Base-by-base conservation (phyloP, 345 rosid genomes). In the Salix viminalis region DNA sequence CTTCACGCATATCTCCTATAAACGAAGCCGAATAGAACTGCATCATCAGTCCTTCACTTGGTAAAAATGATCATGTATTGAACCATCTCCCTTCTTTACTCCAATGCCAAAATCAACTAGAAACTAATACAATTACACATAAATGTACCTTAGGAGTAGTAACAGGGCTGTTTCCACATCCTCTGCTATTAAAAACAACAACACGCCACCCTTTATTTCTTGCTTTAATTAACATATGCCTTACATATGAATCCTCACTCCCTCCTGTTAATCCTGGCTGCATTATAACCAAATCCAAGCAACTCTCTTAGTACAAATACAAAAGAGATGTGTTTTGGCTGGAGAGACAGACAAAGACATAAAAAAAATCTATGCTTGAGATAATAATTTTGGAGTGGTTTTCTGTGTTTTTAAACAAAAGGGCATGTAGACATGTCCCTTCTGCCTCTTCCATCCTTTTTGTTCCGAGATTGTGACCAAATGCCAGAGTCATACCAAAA, bases 11-110 rank as follows among this genome's bases (percentile, higher is more conserved):
- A 71, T 95, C 97, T 84, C 97, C 97, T 71, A 92, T 79, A 87
- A 90, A 95, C 54, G 99, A 95, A 87, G 96, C 97, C 74, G 97
- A 95, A 88, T 93, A 95, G 90, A 95, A 91, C 97, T 91, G 93
- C 93, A 85, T 34, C 34, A 71, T 76, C 73, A 82, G 77, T 73
- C 58, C 21, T 44, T 10, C 1, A 73, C 28, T 10, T 30, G 30
- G 67, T 71, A 48, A 56, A 42, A 58, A 71, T 52, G 64, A 71
- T 79, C 72, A 76, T 42, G 60, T 23, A 11, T 21, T 23, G 42
- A 11, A 39, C 15, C 4, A 13, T 7, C 37, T 19, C 46, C n/a
- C 11, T 42, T 42, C 44, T 74, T 28, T 37, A 44, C 23, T 48
- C 21, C 58, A 62, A 24, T 56, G 30, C 79, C 64, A 4, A 54